Conservation (phyloP, 192 early-diverging fungal species). For the Chytriomyces confervae region DNA sequence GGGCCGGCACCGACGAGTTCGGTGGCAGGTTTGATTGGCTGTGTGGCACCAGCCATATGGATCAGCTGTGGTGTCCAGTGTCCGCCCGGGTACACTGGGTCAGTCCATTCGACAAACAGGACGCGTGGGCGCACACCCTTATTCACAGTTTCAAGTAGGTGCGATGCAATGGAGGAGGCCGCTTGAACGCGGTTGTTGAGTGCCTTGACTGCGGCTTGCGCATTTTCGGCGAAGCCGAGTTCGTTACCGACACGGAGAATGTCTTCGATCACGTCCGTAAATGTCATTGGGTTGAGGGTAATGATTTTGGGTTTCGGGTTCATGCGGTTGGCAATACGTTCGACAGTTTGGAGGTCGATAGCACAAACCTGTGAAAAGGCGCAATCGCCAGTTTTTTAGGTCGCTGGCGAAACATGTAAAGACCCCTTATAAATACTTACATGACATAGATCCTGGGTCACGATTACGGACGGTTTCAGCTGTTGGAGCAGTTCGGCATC, state of each 20-base stretch:
- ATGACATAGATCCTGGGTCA: slow-evolving; percentile 53
- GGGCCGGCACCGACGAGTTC: slow-evolving; percentile 42
- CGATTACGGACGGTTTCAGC: slow-evolving; percentile 53
- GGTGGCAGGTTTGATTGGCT: slow-evolving; percentile 42
- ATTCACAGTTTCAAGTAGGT: slow-evolving; percentile 16
- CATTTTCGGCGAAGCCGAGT: slow-evolving; percentile 39
- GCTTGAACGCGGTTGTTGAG: slow-evolving; percentile 35
- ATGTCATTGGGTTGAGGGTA: slow-evolving; percentile 55
- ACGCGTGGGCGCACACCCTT: slow-evolving; percentile 42
- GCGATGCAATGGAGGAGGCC: slow-evolving; percentile 25
- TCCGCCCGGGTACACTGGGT: slow-evolving; percentile 59
- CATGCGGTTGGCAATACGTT: slow-evolving; percentile 55
- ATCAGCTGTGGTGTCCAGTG: slow-evolving; percentile 58
- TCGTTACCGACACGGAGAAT: slow-evolving; percentile 51
- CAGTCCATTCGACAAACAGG: slow-evolving; percentile 60
- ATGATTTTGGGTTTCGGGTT: slow-evolving; percentile 52
- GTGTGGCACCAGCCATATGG: slow-evolving; percentile 54
- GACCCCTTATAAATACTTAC: background rate
- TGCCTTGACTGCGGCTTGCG: slow-evolving; percentile 9
- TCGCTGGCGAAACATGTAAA: no score
- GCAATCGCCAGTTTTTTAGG: slow-evolving; percentile 6
- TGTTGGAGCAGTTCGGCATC: slow-evolving; percentile 43
- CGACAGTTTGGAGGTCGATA: slow-evolving; percentile 57
- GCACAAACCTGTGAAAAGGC: slow-evolving; percentile 53
- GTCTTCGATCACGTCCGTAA: slow-evolving; percentile 57